phyloP scores from a whole-genome alignment of 257 asterid genomes.

The Striga asiatica region DNA sequence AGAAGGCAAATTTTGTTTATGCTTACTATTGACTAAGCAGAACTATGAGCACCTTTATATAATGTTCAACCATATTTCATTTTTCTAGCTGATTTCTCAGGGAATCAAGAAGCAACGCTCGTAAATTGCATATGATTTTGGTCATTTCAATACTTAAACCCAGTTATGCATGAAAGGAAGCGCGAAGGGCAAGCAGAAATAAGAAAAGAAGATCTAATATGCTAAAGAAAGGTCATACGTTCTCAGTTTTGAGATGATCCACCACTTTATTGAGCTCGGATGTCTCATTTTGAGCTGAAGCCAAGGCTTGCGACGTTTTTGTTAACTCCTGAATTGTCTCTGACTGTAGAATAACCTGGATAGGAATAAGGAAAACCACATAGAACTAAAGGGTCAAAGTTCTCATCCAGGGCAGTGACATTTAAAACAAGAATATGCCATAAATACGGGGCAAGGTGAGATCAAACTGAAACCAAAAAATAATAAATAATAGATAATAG shows the following conservation, averaged over 20 bases:
- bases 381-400: neutral
- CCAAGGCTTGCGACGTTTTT: slow-evolving; percentile 72
- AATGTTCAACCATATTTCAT: no score
- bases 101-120: no score
- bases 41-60: no score
- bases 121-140: no score
- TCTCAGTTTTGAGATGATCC: slow-evolving; percentile 43
- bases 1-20: no score
- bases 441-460: neutral
- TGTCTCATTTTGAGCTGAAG: slow-evolving; percentile 53
- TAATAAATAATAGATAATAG: no score
- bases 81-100: no score
- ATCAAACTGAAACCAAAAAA: no score
- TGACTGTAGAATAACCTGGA: slow-evolving; percentile 77
- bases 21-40: no score
- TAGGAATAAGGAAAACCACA: slow-evolving; percentile 2
- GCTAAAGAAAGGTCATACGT: slow-evolving; percentile 18
- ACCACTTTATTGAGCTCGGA: slow-evolving; percentile 61
- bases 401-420: neutral
- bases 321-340: slow-evolving; percentile 94
- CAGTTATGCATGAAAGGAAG: neutral
- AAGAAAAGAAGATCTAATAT: neutral
- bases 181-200: neutral
- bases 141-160: slow-evolving; percentile 3
- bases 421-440: neutral